Conservation (phyloP, 75 land plant genomes). For the Gnetum montanum region DNA sequence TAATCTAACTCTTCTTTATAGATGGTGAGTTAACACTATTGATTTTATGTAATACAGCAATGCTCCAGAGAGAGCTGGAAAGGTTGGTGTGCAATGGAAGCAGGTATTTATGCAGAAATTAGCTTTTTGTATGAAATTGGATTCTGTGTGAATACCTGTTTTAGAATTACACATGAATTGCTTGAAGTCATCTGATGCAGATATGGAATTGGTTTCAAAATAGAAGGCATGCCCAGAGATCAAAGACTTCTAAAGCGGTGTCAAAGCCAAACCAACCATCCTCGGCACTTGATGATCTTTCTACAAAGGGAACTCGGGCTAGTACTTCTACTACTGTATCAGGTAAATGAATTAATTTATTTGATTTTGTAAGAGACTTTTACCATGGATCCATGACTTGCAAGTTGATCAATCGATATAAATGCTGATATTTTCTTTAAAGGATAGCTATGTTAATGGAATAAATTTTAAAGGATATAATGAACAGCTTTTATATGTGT, state of each 20-base stretch:
- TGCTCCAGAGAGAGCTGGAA: slow-evolving; percentile 19
- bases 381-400: too few relatives aligned
- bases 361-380: too few relatives aligned
- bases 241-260: slow-evolving; percentile 14
- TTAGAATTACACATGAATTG: not conserved
- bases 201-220: slow-evolving; percentile 49
- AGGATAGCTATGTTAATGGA: too few relatives aligned
- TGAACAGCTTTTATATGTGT: too few relatives aligned
- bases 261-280: slow-evolving; percentile 10
- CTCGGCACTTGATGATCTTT: slow-evolving; percentile 7
- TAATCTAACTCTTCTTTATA: not conserved
- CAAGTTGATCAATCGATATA: too few relatives aligned
- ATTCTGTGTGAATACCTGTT: not conserved
- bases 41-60: slow-evolving; percentile 8
- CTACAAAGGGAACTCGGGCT: not conserved
- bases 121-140: not conserved
- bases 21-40: not conserved
- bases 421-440: too few relatives aligned
- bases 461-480: too few relatives aligned
- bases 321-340: slow-evolving; percentile 14
- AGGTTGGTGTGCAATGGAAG: slow-evolving; percentile 27
- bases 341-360: too few relatives aligned
- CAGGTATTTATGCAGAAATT: slow-evolving; percentile 14
- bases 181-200: slow-evolving; percentile 9
- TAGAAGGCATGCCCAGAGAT: slow-evolving; percentile 31